Base-by-base conservation (phyloP, 768 basidiomycete species). In the Trametes punicea region DNA sequence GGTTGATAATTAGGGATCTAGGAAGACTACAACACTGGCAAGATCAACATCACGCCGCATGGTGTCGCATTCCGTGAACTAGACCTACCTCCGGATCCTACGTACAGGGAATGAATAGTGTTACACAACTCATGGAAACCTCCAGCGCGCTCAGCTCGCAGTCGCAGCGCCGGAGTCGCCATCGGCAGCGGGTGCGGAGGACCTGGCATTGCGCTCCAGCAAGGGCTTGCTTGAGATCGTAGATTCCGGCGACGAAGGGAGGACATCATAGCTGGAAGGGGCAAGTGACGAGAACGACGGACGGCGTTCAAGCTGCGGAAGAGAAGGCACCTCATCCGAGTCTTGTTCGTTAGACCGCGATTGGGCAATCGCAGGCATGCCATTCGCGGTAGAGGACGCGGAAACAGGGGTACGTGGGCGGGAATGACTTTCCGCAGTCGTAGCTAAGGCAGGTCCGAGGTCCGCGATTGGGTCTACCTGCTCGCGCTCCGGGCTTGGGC, bases 181-280 rank as follows among this genome's bases (percentile, higher is more conserved):
- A 10, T 55, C 54, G 27, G 30, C 21, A 6, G 36, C 30, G 9
- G 54, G 23, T 18, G 46, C 46, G 1, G 54, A n/a, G n/a, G 15
- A 6, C 39, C 34, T 13, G 9, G 25, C 44, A 6, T 53, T 59
- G 47, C 68, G 62, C 57, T 64, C 64, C 52, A 77, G 62, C 39
- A 77, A 68, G 29, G 74, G 76, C 61, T 73, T 74, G 62, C 72
- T 71, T 21, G 69, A 70, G 39, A 74, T 51, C 18, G 69, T 65
- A 2, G 75, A 77, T 45, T 77, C 77, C 4, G 75, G 75, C 26
- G 78, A 76, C 47, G 80, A 79, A 36, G 74, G 74, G 34, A 79
- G 67, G 44, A 71, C 67, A 52, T 75, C 76, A 62, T 78, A 81
- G 54, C 70, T 66, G 54, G 65, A 65, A 41, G 51, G 45, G 1